A percentile compares a stretch with the other conserved stretches of the same genome.
These are phyloP conservation scores for Serendipita sp. DNA, from an alignment of 768 basidiomycete species.

Conservation along the genomic window DNA sequence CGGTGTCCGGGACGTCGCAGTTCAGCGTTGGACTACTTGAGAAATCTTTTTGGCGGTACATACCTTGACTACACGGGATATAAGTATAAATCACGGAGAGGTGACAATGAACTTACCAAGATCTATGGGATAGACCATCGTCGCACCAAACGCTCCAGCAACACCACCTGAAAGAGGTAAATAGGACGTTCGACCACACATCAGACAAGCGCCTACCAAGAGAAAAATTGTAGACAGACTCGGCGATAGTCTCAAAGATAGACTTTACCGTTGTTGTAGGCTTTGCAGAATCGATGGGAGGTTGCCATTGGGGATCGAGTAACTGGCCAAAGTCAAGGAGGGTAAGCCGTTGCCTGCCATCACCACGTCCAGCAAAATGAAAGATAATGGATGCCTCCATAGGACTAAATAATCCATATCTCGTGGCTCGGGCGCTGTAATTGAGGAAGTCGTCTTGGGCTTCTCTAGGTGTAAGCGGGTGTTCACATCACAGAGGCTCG, in stretches of 20 bases:
- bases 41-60: slow-evolving; percentile 11
- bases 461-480: slow-evolving; percentile 6
- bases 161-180: slow-evolving; percentile 26
- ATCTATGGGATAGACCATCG: slow-evolving; percentile 96
- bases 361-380: slow-evolving; percentile 86
- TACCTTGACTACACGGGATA: slow-evolving; percentile 48
- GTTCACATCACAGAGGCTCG: background rate
- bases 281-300: slow-evolving; percentile 35
- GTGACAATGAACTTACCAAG: slow-evolving; percentile 42
- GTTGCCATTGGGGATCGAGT: slow-evolving; percentile 76
- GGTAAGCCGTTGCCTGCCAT: slow-evolving; percentile 50
- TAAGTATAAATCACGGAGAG: slow-evolving; percentile 9
- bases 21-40: background rate
- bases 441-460: slow-evolving; percentile 92
- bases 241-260: slow-evolving; percentile 37
- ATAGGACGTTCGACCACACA: background rate
- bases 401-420: slow-evolving; percentile 90
- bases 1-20: background rate
- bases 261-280: slow-evolving; percentile 21
- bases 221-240: slow-evolving; percentile 72
- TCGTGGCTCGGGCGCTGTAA: slow-evolving; percentile 66
- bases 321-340: slow-evolving; percentile 85
- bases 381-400: slow-evolving; percentile 98
- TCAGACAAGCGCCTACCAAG: slow-evolving; percentile 37
- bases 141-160: slow-evolving; percentile 88